These are phyloP conservation scores for Lipomyces kockii DNA, from an alignment of 805 yeast genomes.

Conservation along the genomic window DNA sequence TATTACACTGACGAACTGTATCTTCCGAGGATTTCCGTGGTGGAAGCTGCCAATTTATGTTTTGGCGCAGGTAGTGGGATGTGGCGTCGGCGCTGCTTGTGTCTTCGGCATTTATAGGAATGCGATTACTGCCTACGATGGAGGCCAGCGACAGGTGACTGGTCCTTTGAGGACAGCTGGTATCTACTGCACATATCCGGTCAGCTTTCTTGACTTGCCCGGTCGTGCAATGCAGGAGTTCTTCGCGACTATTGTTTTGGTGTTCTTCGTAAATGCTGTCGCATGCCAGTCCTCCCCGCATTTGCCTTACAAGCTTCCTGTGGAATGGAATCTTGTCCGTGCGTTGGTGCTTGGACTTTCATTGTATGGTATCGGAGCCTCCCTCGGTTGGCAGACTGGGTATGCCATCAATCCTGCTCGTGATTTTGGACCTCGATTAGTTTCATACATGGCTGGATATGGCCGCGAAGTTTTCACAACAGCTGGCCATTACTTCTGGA, in stretches of 20 bases:
- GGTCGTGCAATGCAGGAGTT: constrained; percentile 57
- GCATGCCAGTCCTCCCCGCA: constrained; percentile 24
- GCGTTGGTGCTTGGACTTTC: constrained; percentile 55
- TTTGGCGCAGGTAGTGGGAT: constrained; percentile 56
- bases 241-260: constrained; percentile 52
- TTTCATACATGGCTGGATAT: constrained; percentile 55
- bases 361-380: constrained; percentile 51
- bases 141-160: constrained; percentile 44
- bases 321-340: constrained; percentile 34
- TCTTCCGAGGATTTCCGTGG: constrained; percentile 59
- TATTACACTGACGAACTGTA: constrained; percentile 54
- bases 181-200: constrained; percentile 55
- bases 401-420: constrained; percentile 60
- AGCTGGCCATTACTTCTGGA: constrained; percentile 57
- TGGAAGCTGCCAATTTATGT: constrained; percentile 53
- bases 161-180: constrained; percentile 50
- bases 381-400: constrained; percentile 59
- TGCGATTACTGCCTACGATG: constrained; percentile 49
- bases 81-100: constrained; percentile 53
- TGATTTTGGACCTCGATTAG: constrained; percentile 60
- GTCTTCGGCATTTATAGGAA: constrained; percentile 53
- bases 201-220: constrained; percentile 48
- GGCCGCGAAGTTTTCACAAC: constrained; percentile 46
- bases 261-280: constrained; percentile 55
- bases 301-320: constrained; percentile 18